Percentiles rank a stretch among this genome's conserved stretches.
These are phyloP conservation scores for Cymbidium sinense DNA, from an alignment of 106 monocot species.

Conservation along the genomic window DNA sequence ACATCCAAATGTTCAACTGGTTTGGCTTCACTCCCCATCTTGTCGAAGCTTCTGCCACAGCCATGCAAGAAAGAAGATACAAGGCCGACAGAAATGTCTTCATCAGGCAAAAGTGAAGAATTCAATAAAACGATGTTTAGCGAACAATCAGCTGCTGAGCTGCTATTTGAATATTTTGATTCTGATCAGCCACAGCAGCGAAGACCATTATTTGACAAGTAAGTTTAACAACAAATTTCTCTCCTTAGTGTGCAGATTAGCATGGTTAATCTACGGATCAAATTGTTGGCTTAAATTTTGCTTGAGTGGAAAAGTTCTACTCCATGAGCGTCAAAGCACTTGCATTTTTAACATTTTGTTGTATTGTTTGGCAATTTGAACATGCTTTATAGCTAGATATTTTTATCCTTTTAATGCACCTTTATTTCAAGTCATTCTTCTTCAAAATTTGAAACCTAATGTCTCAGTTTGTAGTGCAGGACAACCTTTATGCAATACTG, in stretches of 20 bases:
- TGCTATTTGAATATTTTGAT: slow-evolving; percentile 94
- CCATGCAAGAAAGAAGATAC: slow-evolving; percentile 14
- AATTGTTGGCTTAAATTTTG: neutral
- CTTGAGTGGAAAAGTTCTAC: neutral
- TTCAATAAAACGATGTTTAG: neutral
- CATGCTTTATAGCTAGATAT: neutral
- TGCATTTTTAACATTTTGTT: neutral
- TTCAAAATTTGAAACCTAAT: neutral
- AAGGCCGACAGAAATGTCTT: neutral
- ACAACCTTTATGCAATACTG: neutral
- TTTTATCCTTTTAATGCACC: neutral
- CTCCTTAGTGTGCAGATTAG: neutral
- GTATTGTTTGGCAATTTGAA: neutral
- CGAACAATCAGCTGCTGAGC: slow-evolving; percentile 18
- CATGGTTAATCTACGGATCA: neutral
- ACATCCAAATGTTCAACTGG: slow-evolving; percentile 6
- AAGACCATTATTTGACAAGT: slow-evolving; percentile 71
- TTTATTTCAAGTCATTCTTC: neutral
- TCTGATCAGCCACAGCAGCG: slow-evolving; percentile 66
- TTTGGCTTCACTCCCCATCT: slow-evolving; percentile 32
- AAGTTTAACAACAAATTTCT: slow-evolving; percentile 12
- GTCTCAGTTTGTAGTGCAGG: neutral
- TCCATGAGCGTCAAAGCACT: neutral
- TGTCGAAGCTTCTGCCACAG: slow-evolving; percentile 33
- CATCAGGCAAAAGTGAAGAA: slow-evolving; percentile 14